phyloP scores from a whole-genome alignment of 768 basidiomycete genomes.

The Astraeus odoratus region DNA sequence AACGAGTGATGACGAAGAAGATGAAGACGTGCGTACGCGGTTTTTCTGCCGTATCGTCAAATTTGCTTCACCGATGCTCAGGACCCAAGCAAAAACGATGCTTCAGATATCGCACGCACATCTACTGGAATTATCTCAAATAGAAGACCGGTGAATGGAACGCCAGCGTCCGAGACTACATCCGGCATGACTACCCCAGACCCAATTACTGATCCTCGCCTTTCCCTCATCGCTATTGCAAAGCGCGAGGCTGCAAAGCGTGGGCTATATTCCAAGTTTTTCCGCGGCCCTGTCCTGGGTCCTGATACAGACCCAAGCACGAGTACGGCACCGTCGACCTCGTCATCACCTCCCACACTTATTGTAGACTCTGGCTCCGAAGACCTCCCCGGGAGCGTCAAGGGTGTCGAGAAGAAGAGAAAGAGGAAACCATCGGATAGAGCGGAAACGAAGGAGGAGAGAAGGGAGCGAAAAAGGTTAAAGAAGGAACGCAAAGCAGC shows the following conservation, averaged over 20 bases:
- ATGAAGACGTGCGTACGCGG: constrained; percentile 16
- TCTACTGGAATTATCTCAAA: constrained; percentile 72
- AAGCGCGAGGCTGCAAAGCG: constrained; percentile 75
- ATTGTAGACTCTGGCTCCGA: background rate
- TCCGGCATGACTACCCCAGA: constrained; percentile 40
- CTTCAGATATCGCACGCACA: constrained; percentile 45
- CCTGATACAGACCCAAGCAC: constrained; percentile 27
- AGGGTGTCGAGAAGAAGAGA: constrained; percentile 1
- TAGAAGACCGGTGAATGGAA: constrained; percentile 48
- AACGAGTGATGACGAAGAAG: constrained; percentile 45
- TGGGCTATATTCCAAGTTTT: constrained; percentile 74
- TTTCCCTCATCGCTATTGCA: constrained; percentile 53
- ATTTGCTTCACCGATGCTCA: constrained; percentile 1
- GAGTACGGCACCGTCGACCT: background rate
- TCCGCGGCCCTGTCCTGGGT: constrained; percentile 65
- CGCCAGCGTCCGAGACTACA: constrained; percentile 33
- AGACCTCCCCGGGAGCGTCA: no score
- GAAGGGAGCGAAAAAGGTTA: constrained; percentile 17
- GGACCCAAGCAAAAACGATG: constrained; percentile 11
- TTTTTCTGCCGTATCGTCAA: constrained; percentile 1
- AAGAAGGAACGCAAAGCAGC: constrained; percentile 18
- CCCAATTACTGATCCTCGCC: constrained; percentile 24
- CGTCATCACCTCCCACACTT: background rate
- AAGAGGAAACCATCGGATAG: constrained; percentile 9
- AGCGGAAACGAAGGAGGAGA: constrained; percentile 13